Evolutionary conservation across 257 asterid species (phyloP), one percentile per base, ranked within the genome.

Genomic region (Petunia secreta): DNA sequence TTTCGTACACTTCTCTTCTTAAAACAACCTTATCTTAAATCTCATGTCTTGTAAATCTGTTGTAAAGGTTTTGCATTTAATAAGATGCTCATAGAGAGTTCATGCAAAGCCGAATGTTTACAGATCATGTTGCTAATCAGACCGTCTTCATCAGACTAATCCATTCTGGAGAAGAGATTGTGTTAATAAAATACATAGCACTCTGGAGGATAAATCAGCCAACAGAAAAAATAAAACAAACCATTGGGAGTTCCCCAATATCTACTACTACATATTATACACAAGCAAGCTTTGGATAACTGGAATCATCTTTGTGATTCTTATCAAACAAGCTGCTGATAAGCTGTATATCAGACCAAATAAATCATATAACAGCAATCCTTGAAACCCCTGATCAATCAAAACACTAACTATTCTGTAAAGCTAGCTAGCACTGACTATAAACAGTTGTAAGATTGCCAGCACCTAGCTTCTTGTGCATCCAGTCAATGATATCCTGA

Each of bases 401-500:
- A 50, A 14, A 55, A 71, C 50, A 79, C 81, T 60, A 74, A 25
- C 39, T 7, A 53, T 14, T 55, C 15, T 34, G 46, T 8, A 36
- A 25, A 25, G 25, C 25, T 25, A 25, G 25, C 83, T 80, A 87
- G 83, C 86, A 84, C 55, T 44, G 75, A 62, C 78, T 67, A 66
- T 60, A 59, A 7, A 78, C 84, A 78, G n/a, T 84, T 74, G 55
- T 87, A 57, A 40, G 52, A 58, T 66, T 80, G 50, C 75, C 38
- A 37, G 75, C 83, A 59, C 79, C 80, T 74, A 92, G 54, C 63
- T 91, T 86, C 84, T 81, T 92, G 80, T 89, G 90, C 99, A 96
- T 94, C 99, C 99, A 96, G 53, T 94, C 90, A 59, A 94, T 96
- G 77, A 96, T 96, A 62, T 96, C 98, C 90, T 88, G 92, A 38